Conservation (phyloP, 202 grass and related monocot species). For the Panicum hallii region DNA sequence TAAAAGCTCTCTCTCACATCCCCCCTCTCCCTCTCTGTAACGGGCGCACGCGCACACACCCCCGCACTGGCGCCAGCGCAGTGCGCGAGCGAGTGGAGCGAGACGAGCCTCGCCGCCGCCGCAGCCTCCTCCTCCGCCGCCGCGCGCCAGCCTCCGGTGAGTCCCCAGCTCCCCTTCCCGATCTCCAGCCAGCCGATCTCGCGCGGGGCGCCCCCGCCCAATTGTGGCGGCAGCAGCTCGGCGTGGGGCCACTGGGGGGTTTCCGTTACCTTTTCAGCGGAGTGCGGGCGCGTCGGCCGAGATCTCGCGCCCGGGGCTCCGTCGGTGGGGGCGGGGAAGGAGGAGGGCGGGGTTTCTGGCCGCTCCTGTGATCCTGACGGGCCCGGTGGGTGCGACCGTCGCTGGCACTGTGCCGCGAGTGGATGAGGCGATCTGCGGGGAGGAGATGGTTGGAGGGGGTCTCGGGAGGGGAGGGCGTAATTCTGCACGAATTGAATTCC, state of each 20-base stretch:
- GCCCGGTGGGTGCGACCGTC: background rate
- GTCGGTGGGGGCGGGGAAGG: background rate
- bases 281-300: conserved; percentile 9
- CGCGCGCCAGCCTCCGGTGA: conserved; percentile 36
- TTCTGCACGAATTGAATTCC: conserved; percentile 17
- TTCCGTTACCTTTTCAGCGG: background rate
- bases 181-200: background rate
- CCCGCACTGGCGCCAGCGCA: conserved; percentile 29
- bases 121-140: background rate
- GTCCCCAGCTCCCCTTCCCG: background rate
- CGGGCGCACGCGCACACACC: conserved; percentile 28
- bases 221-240: background rate
- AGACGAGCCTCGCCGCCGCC: conserved; percentile 16
- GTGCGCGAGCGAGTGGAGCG: conserved; percentile 39
- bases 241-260: background rate
- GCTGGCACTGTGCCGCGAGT: background rate
- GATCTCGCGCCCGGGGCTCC: conserved; percentile 39
- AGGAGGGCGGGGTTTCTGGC: conserved; percentile 7
- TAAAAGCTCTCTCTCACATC: background rate
- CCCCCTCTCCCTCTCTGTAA: background rate
- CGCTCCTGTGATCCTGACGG: conserved; percentile 22
- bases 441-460: background rate
- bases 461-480: background rate
- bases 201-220: background rate
- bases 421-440: conserved; percentile 28